phyloP scores from a whole-genome alignment of 2,329 filamentous ascomycete species.

The Fusarium devonianum region DNA sequence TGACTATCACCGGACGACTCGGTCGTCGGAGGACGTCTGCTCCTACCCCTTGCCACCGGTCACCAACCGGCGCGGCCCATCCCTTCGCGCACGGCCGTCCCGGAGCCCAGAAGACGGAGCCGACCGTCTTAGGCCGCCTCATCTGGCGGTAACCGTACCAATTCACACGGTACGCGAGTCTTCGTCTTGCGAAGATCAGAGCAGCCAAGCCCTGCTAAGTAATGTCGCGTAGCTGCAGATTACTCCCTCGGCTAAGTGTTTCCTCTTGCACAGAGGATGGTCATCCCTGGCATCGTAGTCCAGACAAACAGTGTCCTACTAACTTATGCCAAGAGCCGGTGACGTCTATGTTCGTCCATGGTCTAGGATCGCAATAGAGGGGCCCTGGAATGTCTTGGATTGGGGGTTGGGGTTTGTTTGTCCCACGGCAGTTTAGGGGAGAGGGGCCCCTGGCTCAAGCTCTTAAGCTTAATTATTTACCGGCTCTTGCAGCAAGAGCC shows the following conservation, averaged over 20 bases:
- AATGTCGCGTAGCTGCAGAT: conserved; percentile 27
- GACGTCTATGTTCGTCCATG: neutral
- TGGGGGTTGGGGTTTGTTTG: conserved; percentile 4
- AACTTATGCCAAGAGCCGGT: neutral
- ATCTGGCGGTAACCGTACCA: neutral
- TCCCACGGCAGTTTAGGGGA: conserved; percentile 5
- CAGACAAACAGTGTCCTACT: conserved; percentile 5
- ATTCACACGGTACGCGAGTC: conserved; percentile 25
- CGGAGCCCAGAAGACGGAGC: conserved; percentile 31
- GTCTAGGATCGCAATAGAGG: neutral
- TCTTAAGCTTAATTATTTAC: conserved; percentile 37
- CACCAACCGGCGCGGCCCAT: neutral
- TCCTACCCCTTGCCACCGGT: conserved; percentile 6
- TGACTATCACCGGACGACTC: conserved; percentile 16
- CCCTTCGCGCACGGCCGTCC: conserved; percentile 15
- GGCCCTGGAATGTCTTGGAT: conserved; percentile 7
- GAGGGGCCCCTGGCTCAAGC: conserved; percentile 17
- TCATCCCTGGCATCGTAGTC: neutral
- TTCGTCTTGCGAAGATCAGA: conserved; percentile 26
- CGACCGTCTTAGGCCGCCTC: conserved; percentile 26
- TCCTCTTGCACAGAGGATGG: neutral
- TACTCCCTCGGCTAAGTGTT: conserved; percentile 9
- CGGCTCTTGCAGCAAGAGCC: conserved; percentile 22
- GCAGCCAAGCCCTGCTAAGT: conserved; percentile 5
- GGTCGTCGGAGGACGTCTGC: conserved; percentile 17